Evolutionary conservation across 768 basidiomycete genomes (phyloP).

Genomic region (Rubroboletus satanas): DNA sequence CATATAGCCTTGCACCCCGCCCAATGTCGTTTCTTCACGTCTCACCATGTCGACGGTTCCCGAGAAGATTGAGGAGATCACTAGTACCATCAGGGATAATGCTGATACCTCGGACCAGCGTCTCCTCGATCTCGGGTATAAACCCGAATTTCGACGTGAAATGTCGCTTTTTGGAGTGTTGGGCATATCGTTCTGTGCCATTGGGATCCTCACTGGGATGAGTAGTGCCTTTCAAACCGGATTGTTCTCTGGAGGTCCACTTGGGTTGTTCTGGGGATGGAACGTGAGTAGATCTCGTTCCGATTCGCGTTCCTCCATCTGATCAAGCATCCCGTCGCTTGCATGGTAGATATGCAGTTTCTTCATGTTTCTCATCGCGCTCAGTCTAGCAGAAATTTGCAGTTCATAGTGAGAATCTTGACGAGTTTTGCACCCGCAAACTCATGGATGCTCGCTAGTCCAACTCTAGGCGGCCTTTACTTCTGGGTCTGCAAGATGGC

Average conservation of each 20-base stretch:
- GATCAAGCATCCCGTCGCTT: not conserved
- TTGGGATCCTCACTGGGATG: conserved; percentile 59
- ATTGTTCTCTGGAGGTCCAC: conserved; percentile 53
- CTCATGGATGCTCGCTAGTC: conserved; percentile 30
- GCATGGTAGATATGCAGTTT: conserved; percentile 45
- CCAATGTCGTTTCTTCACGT: not conserved
- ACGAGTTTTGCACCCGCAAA: not conserved
- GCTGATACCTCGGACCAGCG: conserved; percentile 35
- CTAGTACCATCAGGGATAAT: not conserved
- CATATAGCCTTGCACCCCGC: not conserved
- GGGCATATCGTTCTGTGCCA: conserved; percentile 58
- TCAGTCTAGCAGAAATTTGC: conserved; percentile 56
- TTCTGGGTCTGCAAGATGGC: conserved; percentile 65
- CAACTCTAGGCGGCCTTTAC: conserved; percentile 57
- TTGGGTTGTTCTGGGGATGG: conserved; percentile 62
- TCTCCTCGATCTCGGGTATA: conserved; percentile 50
- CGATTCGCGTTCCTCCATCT: not conserved
- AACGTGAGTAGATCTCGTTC: conserved; percentile 37
- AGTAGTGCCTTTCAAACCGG: conserved; percentile 59
- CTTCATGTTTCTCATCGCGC: conserved; percentile 56
- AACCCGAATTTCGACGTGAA: conserved; percentile 52
- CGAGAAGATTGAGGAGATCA: conserved; percentile 14
- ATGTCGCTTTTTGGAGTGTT: conserved; percentile 59
- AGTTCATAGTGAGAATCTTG: conserved; percentile 46
- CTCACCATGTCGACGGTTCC: conserved; percentile 5